phyloP scores from a whole-genome alignment of 257 asterid species.

The Ehretia macrophylla region DNA sequence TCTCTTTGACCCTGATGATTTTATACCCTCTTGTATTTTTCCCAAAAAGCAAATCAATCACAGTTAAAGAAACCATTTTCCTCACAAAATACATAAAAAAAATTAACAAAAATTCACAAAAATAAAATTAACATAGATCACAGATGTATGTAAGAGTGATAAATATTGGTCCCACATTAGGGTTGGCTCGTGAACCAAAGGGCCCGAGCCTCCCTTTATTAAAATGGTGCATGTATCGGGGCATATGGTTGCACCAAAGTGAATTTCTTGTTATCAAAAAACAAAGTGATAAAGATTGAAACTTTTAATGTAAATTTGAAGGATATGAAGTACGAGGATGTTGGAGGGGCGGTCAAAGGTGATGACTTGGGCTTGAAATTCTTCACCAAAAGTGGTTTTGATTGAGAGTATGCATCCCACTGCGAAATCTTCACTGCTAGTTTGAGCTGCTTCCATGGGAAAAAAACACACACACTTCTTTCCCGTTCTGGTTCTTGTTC shows the following conservation, averaged over 20 bases:
- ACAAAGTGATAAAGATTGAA: not conserved
- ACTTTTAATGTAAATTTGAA: constrained; percentile 14
- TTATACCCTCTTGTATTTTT: constrained; percentile 64
- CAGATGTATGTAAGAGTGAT: too few species aligned
- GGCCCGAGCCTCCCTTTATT: too few species aligned
- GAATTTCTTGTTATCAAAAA: too few species aligned
- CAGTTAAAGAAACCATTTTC: not conserved
- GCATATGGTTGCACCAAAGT: too few species aligned
- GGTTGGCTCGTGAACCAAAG: too few species aligned
- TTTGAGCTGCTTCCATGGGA: constrained; percentile 72
- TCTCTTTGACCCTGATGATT: constrained; percentile 70
- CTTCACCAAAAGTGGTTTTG: constrained; percentile 83
- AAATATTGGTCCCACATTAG: too few species aligned
- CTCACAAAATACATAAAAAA: not conserved
- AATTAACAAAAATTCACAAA: not conserved
- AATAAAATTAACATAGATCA: not conserved
- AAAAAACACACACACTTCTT: not conserved
- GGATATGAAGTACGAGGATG: constrained; percentile 98
- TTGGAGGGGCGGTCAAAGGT: constrained; percentile 81
- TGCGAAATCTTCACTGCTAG: constrained; percentile 70
- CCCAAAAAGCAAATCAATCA: too few species aligned
- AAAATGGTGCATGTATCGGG: too few species aligned
- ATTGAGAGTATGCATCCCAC: constrained; percentile 79
- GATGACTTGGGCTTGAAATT: constrained; percentile 82
- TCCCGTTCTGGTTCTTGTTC: not conserved